Evolutionary conservation across 2,329 filamentous ascomycete species (phyloP), one percentile per base, ranked within the genome.

Genomic region (Fusarium globosum): DNA sequence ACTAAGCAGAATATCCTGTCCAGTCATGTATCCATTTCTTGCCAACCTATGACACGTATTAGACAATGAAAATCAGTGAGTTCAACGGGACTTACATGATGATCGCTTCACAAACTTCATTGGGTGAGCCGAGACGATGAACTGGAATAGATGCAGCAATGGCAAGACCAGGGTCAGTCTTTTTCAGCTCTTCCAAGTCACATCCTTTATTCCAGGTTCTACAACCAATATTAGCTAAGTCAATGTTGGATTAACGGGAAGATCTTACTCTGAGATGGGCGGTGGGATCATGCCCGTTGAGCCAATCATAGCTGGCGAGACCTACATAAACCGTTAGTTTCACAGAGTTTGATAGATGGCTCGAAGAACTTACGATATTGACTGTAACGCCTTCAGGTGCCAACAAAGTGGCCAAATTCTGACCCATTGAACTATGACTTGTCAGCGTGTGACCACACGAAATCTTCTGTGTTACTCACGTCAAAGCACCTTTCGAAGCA

Each of bases 261-360:
- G 10, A 30, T 39, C 65, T 53, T 68, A 82, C 80, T 66, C 74
- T 42, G 76, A 75, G 33, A 78, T 79, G 2, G 81, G 80, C 1
- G 76, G 75, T 4, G 80, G 79, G 41, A 82, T 82, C 80, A 82
- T 81, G 42, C 79, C 81, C 14, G 81, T 82, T 6, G 76, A 74
- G 1, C 80, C 81, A 45, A 82, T 82, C 80, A 82, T 81, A n/a
- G 81, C 81, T 4, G 81, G 81, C 6, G 78, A 67, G 6, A 82
- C 77, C 80, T 81, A n/a, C 14, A 26, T 2, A 38, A 26, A 18
- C 6, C 16, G 30, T 48, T 1, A n/a, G 48, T n/a, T 21, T 15
- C 15, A 28, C 6, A 35, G 7, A 12, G 21, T 39, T 21, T 23
- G 38, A 41, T 8, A n/a, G 16, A 11, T 4, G 3, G 13, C 1